Evolutionary conservation across 371 early-diverging fungal species (phyloP), one percentile per base, ranked within the genome.

Genomic region (Syncephalastrum sp.): DNA sequence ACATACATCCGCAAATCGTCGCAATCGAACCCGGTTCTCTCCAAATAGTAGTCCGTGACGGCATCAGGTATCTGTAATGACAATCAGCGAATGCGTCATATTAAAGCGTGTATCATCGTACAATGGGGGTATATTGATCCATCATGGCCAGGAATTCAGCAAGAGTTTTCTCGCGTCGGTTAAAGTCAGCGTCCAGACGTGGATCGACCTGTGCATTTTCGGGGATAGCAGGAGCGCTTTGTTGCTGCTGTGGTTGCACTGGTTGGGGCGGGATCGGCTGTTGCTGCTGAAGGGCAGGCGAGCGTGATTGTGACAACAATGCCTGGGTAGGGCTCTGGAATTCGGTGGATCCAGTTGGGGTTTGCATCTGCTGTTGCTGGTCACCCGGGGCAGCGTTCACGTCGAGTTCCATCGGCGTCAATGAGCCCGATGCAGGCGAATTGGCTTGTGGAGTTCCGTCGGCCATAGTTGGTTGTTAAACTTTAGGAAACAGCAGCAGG

Each of bases 21-120:
- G 63, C 93, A 95, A 47, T 92, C 89, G 56, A 99, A 92, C 4
- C 99, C 99, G 4, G 96, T 88, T 66, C 91, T 83, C 42, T 90
- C 85, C 45, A 99, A 74, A 67, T 95, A 96, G 71, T 97, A 93
- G 65, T 99, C 99, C 21, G 95, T 93, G 12, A 98, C 93, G 33
- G 91, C 91, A 66, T 99, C 99, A 41, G 99, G 99, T 65, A 99
- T 94, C 91, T 91, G 65, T 17, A 47, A 29, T 1, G 19, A 27
- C 8, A 54, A 16, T 53, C 43, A 50, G 17, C 27, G 21, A 48
- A 56, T 17, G 38, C 15, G 4, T 42, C 15, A 3, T 12, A 17
- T 1, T 33, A 1, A 29, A 2, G 1, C 0, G 16, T 14, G 50
- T 19, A 7, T 33, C 38, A 12, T 33, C 78, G 65, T 82, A 92